These are phyloP conservation scores for Aphanomyces stellatus DNA, from an alignment of 352 stramenopile species.

Conservation along the genomic window DNA sequence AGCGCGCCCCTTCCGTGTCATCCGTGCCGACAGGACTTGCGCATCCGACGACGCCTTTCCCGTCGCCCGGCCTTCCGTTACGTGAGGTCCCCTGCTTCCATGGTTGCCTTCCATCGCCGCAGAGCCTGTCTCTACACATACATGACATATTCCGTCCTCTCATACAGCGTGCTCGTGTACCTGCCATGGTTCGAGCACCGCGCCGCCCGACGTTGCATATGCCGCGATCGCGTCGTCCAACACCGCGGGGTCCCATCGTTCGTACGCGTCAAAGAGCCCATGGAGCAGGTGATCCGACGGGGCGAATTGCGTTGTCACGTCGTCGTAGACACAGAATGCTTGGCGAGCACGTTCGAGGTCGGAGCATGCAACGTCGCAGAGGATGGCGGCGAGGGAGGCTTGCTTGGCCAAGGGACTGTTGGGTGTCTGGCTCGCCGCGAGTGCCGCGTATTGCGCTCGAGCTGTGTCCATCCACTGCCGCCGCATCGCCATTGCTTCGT, in stretches of 20 bases:
- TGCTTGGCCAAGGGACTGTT: background rate
- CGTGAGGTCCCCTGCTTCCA: background rate
- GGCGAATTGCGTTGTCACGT: background rate
- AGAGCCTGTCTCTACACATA: constrained; percentile 11
- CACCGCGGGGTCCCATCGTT: background rate
- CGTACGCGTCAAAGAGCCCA: constrained; percentile 14
- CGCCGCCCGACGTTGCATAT: background rate
- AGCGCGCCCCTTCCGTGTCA: background rate
- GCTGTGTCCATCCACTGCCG: too few species aligned
- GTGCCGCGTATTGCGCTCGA: background rate
- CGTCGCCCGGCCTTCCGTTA: too few species aligned
- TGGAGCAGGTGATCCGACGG: background rate
- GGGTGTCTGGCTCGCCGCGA: background rate
- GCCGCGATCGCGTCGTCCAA: background rate
- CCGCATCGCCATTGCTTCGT: background rate
- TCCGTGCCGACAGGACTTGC: too few species aligned
- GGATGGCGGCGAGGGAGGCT: background rate
- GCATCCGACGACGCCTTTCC: too few species aligned
- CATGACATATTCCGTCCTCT: background rate
- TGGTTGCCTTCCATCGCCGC: background rate
- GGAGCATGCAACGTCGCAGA: background rate
- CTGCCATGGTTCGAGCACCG: background rate
- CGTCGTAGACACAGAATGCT: background rate
- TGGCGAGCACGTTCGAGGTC: background rate
- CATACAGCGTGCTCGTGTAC: background rate